phyloP scores from a whole-genome alignment of 495 filamentous ascomycete species.

The Daldinia vernicosa region DNA sequence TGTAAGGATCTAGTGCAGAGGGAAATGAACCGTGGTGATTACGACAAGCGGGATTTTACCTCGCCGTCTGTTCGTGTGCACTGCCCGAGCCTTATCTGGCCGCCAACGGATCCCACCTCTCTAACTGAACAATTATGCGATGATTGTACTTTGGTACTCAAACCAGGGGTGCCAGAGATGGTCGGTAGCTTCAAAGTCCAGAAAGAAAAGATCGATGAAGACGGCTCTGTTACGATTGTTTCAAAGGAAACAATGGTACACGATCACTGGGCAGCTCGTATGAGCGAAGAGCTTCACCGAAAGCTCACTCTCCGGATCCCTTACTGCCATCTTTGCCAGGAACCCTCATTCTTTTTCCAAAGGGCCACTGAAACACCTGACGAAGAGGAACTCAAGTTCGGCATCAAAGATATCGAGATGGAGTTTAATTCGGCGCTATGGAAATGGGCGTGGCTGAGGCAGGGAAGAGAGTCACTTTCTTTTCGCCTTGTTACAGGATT shows the following conservation, averaged over 20 bases:
- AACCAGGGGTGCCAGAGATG: background rate
- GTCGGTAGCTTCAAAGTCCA: background rate
- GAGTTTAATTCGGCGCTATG: constrained; percentile 17
- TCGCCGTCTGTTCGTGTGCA: background rate
- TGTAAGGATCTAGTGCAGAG: background rate
- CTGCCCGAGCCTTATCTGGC: constrained; percentile 3
- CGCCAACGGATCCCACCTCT: background rate
- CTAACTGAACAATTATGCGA: background rate
- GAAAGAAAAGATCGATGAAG: background rate
- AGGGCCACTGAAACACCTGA: background rate
- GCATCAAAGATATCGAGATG: background rate
- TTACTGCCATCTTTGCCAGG: constrained; percentile 20
- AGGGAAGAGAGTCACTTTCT: background rate
- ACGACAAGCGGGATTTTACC: background rate
- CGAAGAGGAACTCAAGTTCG: background rate
- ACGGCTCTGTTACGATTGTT: background rate
- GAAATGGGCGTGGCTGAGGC: constrained; percentile 11
- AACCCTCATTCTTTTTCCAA: constrained; percentile 6
- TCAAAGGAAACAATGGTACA: background rate
- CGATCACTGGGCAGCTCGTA: constrained; percentile 5
- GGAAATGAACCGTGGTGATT: background rate
- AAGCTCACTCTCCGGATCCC: constrained; percentile 16
- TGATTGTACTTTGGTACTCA: background rate
- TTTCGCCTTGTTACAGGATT: constrained; percentile 14
- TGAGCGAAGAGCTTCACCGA: constrained; percentile 25